phyloP scores from a whole-genome alignment of 1,139 yeast genomes.

The Scheffersomyces lignicola region DNA sequence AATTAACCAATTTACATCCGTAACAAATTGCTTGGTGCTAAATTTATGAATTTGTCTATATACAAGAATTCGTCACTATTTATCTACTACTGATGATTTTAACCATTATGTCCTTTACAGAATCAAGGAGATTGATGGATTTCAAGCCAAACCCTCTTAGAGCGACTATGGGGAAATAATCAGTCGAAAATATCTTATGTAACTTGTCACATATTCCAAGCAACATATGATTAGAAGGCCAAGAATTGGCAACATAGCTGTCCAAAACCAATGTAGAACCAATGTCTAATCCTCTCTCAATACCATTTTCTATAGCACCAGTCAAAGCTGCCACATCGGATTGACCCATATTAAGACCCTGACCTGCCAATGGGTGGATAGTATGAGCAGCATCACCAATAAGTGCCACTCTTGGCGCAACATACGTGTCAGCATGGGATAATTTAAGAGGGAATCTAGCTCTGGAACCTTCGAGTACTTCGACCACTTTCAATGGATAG shows the following conservation, averaged over 20 bases:
- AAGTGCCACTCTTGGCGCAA: conserved; percentile 79
- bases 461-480: conserved; percentile 62
- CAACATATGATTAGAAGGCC: conserved; percentile 74
- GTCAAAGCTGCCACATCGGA: conserved; percentile 79
- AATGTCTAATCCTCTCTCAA: conserved; percentile 79
- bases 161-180: conserved; percentile 69
- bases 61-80: not conserved
- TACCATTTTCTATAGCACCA: conserved; percentile 67
- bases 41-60: no score
- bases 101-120: conserved; percentile 56
- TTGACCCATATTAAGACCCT: conserved; percentile 98
- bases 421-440: conserved; percentile 89
- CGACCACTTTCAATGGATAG: conserved; percentile 66
- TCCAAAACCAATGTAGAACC: conserved; percentile 84
- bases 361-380: conserved; percentile 97
- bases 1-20: no score
- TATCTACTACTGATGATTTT: conserved; percentile 32
- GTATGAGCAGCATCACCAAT: conserved; percentile 99
- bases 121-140: conserved; percentile 59
- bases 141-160: conserved; percentile 77
- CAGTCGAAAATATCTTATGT: conserved; percentile 83
- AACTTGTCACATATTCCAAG: conserved; percentile 90
- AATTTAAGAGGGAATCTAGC: conserved; percentile 88
- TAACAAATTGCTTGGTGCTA: no score
- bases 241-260: conserved; percentile 79